Base-by-base conservation (phyloP, 2,329 filamentous ascomycete species). In the Sclerotinia sclerotiorum region DNA sequence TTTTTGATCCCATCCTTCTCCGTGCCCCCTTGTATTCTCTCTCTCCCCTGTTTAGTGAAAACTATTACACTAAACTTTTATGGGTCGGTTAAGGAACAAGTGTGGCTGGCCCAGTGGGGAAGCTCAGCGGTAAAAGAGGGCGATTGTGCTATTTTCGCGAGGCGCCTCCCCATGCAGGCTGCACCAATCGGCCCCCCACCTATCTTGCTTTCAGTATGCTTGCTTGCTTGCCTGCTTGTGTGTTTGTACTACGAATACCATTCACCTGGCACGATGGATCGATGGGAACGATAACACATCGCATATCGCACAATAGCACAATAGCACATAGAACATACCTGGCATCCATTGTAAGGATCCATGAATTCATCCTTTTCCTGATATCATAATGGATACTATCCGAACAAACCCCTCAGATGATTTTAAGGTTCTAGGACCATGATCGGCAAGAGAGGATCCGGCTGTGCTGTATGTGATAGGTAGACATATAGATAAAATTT, bases 141-240 rank as follows among this genome's bases (percentile, higher is more conserved):
- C 46, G 32, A 63, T 63, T 63, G 35, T 72, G 70, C 75, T 77
- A 76, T 77, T 77, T 76, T 76, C 71, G 72, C 72, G 72, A 76
- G 74, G 75, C 75, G 76, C 76, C 35, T 56, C 72, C 72, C 74
- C 69, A 76, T 76, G 73, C 73, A 76, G 70, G 69, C 67, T 61
- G 24, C 67, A 69, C 62, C 70, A 73, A 76, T 73, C 74, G 72
- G 72, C 73, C 72, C 74, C 71, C 70, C 71, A 70, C 70, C 72
- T 70, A 65, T 70, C 49, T 67, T 49, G 42, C 60, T 51, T 56
- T 42, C 39, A 42, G 3, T 73, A 73, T 70, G 73, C 65, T 65
- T 68, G 65, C 62, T 52, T 52, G 24, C 60, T 63, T 52, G 48
- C 44, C 27, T 62, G 55, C 55, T 44, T 44, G 55, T 44, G 55